Evolutionary conservation across 495 filamentous ascomycete species (phyloP), one percentile per base, ranked within the genome.

Genomic region (Penicillium atrosanguineum): DNA sequence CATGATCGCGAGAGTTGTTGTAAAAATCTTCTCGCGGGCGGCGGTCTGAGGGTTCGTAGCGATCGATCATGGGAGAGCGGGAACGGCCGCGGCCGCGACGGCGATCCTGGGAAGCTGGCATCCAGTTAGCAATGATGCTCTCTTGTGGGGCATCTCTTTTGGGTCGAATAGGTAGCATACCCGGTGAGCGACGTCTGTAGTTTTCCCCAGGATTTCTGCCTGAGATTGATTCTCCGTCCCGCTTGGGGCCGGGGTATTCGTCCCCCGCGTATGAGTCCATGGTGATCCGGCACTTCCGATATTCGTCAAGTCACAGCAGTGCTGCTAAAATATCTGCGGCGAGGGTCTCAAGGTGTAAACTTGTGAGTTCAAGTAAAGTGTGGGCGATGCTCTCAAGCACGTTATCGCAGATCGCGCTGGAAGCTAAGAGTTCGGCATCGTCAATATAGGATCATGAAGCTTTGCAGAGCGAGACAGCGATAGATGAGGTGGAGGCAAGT

Each of bases 21-120:
- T 81, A 80, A 34, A 72, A 78, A 21, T 80, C 77, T 16, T 82
- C 79, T 53, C 77, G 69, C 19, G 70, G 38, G 7, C 81, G 81
- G 31, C 81, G 79, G 28, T 74, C 76, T 38, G 82, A 75, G 37
- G 87, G 85, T 61, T 89, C 85, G 52, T 88, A 91, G 14, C 87
- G 80, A 64, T 89, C 86, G 47, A 91, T 85, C 40, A 81, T 73
- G 20, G 89, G 89, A 3, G 89, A 93, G 18, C 89, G 83, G 21
- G 88, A 90, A 46, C 89, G 85, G 41, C 64, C 71, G 39, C 78
- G 77, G 46, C 69, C 71, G 43, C 76, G 75, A 44, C 78, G 76
- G 44, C 78, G 77, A 49, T 80, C 79, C 55, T 77, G 71, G 15
- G 73, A 70, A 18, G 64, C 74, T 80, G 43, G 26, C 25, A 43